Evolutionary conservation across 2,329 filamentous ascomycete species (phyloP).

Genomic region (Hypoxylon sp.): DNA sequence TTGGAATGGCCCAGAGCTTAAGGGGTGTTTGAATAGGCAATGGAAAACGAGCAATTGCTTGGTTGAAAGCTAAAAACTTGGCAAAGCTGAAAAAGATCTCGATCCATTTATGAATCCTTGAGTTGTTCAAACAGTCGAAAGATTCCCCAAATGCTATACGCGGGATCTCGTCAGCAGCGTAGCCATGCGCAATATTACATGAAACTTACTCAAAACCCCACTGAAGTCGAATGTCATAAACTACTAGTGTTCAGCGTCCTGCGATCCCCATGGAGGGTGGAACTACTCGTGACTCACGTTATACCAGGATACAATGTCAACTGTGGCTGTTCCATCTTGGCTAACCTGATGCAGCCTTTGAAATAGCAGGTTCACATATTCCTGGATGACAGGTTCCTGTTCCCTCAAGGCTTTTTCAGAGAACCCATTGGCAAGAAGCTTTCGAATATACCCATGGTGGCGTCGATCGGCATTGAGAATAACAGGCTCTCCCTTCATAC

Average conservation of each 20-base stretch:
- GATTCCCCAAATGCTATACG: slow-evolving; percentile 28
- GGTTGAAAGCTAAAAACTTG: slow-evolving; percentile 8
- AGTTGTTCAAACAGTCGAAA: slow-evolving; percentile 27
- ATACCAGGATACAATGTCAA: slow-evolving; percentile 27
- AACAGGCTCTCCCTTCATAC: slow-evolving; percentile 7
- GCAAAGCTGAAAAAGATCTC: slow-evolving; percentile 17
- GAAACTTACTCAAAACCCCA: slow-evolving; percentile 24
- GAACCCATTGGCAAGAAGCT: slow-evolving; percentile 31
- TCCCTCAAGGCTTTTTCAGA: slow-evolving; percentile 33
- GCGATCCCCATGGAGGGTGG: background rate
- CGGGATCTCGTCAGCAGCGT: background rate
- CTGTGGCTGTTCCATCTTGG: slow-evolving; percentile 8
- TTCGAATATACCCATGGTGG: slow-evolving; percentile 31
- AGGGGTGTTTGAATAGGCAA: background rate
- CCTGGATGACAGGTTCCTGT: slow-evolving; percentile 30
- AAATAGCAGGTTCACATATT: slow-evolving; percentile 21
- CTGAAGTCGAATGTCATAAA: slow-evolving; percentile 34
- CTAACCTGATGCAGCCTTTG: slow-evolving; percentile 23
- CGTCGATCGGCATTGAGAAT: slow-evolving; percentile 31
- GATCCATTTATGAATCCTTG: slow-evolving; percentile 21
- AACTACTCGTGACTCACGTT: slow-evolving; percentile 12
- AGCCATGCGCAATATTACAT: background rate
- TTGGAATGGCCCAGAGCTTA: slow-evolving; percentile 14
- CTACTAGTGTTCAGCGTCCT: slow-evolving; percentile 8
- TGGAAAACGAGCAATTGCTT: slow-evolving; percentile 16